These are phyloP conservation scores for Stropharia rugosoannulata DNA, from an alignment of 768 basidiomycete genomes.

Conservation along the genomic window DNA sequence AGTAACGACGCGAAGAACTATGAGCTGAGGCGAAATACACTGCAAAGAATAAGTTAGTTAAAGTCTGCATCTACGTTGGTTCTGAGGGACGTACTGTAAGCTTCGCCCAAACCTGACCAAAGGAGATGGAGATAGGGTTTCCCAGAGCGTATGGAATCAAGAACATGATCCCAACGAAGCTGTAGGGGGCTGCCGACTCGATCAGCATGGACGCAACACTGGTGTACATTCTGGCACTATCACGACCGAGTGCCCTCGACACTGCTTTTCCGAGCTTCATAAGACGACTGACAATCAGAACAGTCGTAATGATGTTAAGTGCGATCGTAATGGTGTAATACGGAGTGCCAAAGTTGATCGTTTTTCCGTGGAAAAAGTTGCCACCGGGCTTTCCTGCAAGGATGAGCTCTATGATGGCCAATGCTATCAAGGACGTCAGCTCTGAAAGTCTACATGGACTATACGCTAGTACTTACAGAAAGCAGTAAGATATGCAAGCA, in stretches of 20 bases:
- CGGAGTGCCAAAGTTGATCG: constrained; percentile 36
- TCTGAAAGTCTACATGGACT: not conserved
- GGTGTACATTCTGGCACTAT: constrained; percentile 34
- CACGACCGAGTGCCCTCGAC: constrained; percentile 24
- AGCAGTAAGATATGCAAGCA: constrained; percentile 24
- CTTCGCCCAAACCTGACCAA: constrained; percentile 42
- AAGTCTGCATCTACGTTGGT: not conserved
- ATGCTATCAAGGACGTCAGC: constrained; percentile 20
- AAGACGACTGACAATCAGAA: constrained; percentile 38
- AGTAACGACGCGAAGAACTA: constrained; percentile 22
- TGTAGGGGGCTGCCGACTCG: constrained; percentile 41
- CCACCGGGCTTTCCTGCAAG: constrained; percentile 36
- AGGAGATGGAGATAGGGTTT: constrained; percentile 30
- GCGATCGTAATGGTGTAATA: constrained; percentile 40
- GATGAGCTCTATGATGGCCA: constrained; percentile 40
- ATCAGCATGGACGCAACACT: constrained; percentile 34
- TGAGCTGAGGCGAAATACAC: constrained; percentile 24
- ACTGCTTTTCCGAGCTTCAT: constrained; percentile 27
- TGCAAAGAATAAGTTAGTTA: not conserved
- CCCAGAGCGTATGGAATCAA: constrained; percentile 35
- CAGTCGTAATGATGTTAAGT: constrained; percentile 42
- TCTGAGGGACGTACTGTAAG: constrained; percentile 31
- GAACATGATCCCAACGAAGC: constrained; percentile 35
- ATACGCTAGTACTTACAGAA: constrained; percentile 20
- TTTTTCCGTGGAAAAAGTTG: constrained; percentile 36